Conservation (phyloP, 768 basidiomycete genomes). For the Boletus speciosus region DNA sequence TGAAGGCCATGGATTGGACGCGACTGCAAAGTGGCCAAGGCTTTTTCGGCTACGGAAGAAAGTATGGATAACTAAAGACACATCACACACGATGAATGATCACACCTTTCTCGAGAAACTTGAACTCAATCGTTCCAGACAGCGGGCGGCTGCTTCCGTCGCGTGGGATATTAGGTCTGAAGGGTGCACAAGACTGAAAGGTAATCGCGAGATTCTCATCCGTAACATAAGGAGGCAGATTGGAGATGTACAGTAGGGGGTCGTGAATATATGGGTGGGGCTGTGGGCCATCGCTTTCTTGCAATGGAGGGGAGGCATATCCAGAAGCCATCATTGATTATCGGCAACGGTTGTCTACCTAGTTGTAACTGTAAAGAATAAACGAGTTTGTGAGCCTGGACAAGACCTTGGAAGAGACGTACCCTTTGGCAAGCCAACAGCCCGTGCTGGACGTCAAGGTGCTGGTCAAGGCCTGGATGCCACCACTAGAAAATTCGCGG, state of each 20-base stretch:
- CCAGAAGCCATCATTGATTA: constrained; percentile 36
- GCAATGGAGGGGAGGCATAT: constrained; percentile 32
- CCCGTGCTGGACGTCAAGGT: constrained; percentile 31
- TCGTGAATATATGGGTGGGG: constrained; percentile 85
- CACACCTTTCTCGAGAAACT: constrained; percentile 74
- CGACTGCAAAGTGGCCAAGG: constrained; percentile 77
- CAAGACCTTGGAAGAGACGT: constrained; percentile 2
- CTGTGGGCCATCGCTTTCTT: constrained; percentile 31
- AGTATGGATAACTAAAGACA: constrained; percentile 4
- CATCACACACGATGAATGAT: constrained; percentile 11
- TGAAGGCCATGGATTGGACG: constrained; percentile 61
- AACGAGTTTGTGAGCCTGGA: not conserved
- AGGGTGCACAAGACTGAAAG: constrained; percentile 73
- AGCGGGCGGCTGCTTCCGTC: constrained; percentile 51
- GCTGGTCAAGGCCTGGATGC: constrained; percentile 23
- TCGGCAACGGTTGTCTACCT: constrained; percentile 25
- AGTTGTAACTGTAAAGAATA: not conserved
- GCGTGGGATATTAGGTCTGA: constrained; percentile 72
- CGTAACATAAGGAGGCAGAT: constrained; percentile 65
- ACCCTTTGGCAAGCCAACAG: constrained; percentile 30
- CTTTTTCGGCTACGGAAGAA: constrained; percentile 69
- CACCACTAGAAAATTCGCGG: constrained; percentile 28
- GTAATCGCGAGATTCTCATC: constrained; percentile 76
- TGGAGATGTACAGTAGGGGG: constrained; percentile 77
- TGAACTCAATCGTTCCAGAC: constrained; percentile 81